Evolutionary conservation across 345 rosid genomes (phyloP), one percentile per base, ranked within the genome.

Genomic region (Hirschfeldia incana): DNA sequence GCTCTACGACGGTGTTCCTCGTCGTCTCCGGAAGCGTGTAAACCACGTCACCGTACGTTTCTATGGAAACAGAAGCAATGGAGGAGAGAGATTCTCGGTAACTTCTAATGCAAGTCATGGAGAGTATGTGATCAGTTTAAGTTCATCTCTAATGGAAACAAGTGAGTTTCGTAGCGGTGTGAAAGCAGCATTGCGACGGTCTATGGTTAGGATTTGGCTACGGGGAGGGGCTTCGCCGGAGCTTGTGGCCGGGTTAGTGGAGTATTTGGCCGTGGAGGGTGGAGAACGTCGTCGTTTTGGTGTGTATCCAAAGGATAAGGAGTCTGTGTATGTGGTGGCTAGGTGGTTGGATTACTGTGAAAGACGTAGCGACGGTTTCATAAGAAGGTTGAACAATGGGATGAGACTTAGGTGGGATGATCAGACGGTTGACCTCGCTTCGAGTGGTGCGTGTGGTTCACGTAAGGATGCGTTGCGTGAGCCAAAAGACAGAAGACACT

Each of bases 131-230:
- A 83, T 92, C 61, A 64, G 8, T 2, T 17, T 89, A 30, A 81
- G 85, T 72, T 77, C 89, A 5, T 84, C 85, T 1, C 0, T 71
- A 17, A 60, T 84, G 80, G 73, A 26, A 44, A 67, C 13, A 28
- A 46, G 16, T 2, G 75, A 79, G 15, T 59, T 68, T 36, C 44
- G 78, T 5, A 37, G 58, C 49, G 84, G 63, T 0, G 17, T 88
- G 12, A 64, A 3, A 4, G 76, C 83, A 0, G 80, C 84, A 15
- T 60, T 88, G 10, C 83, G 80, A 34, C 82, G 81, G 4, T 87
- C 82, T 69, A 84, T 87, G 87, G 88, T 88, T 4, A 75, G 83
- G 4, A 76, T 88, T 53, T 89, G 91, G 92, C 64, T 88, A 5
- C 84, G 87, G 88, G 84, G 81, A 59, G 77, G 72, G 21, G 88